Base-by-base conservation (phyloP, 139 green algal genomes). In the Asterochloris erici region DNA sequence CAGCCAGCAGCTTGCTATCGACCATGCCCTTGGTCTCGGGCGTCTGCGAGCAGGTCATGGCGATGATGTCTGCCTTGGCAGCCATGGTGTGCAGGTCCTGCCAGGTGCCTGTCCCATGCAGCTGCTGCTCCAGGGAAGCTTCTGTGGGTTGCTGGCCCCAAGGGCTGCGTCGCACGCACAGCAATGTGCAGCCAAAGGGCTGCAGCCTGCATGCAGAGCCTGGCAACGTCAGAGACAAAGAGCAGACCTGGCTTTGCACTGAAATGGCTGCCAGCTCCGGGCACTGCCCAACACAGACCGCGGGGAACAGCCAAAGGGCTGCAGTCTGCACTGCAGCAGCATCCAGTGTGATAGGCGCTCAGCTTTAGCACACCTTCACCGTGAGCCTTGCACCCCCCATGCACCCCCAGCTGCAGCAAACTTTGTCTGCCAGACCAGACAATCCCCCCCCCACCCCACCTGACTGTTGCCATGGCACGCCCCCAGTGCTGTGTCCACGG, bases 11-110 rank as follows among this genome's bases (percentile, higher is more conserved):
- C 1, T 75, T 64, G 23, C n/a, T 14, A 62, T 87, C 73, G 11
- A 94, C 79, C 81, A 94, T 86, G 63, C 87, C 85, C 0, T 68
- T 54, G 27, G 84, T 94, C 12, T 24, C 60, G 12, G 75, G 75
- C 21, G 84, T 87, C 38, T 87, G 82, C n/a, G 79, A 85, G 73
- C 87, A 92, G 0, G 88, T 89, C 63, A 94, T 63, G 19, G 90
- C 70, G 11, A 93, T 77, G 15, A 89, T 38, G 68, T 91, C 84
- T n/a, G 88, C 81, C 19, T 66, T 13, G 0, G 73, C 78, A 0
- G 81, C 76, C 62, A 92, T n/a, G 15, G 29, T 62, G 0, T 54
- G 23, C 14, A 85, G 68, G 75, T 92, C 87, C 12, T 68, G 75
- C 76, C 83, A 89, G 75, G 63, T 28, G 19, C 85, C 86, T 10